Conservation (phyloP, 192 early-diverging fungal genomes). For the Dispira simplex region DNA sequence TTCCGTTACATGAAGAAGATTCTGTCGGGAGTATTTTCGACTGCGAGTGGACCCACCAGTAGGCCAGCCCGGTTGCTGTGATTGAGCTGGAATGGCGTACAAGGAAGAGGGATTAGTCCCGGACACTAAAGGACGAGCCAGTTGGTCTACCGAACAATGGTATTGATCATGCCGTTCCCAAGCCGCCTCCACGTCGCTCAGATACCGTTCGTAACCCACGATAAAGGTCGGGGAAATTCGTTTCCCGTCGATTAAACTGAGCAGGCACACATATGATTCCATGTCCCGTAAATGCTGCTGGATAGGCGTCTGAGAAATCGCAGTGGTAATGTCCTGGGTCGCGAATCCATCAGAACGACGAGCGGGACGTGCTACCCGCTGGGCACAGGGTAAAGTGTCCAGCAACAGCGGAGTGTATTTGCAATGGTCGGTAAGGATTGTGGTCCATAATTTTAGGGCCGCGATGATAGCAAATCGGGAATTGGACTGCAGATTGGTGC, state of each 20-base stretch:
- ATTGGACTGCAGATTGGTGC: conserved; percentile 75
- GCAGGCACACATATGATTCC: background rate
- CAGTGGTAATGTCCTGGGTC: background rate
- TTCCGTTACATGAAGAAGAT: background rate
- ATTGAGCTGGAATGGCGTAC: background rate
- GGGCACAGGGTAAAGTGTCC: conserved; percentile 23
- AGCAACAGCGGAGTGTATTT: conserved; percentile 60
- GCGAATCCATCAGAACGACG: conserved; percentile 24
- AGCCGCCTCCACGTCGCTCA: conserved; percentile 32
- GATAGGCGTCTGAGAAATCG: background rate
- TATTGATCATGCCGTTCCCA: conserved; percentile 27
- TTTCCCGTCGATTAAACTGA: background rate
- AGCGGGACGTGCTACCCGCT: conserved; percentile 25
- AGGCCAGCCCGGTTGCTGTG: background rate
- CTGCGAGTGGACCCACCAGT: background rate
- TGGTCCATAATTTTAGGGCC: conserved; percentile 62
- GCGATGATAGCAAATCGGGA: conserved; percentile 76
- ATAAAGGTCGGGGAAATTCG: conserved; percentile 10
- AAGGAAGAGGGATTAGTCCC: background rate
- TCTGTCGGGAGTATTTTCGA: background rate
- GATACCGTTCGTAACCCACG: conserved; percentile 31
- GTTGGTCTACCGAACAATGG: conserved; percentile 22
- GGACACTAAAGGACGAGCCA: background rate
- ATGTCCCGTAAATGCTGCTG: background rate
- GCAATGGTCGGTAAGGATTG: conserved; percentile 60